Percentiles rank a stretch among this genome's conserved stretches.
phyloP scores from a whole-genome alignment of 345 rosid species.

The Syzygium aqueum region DNA sequence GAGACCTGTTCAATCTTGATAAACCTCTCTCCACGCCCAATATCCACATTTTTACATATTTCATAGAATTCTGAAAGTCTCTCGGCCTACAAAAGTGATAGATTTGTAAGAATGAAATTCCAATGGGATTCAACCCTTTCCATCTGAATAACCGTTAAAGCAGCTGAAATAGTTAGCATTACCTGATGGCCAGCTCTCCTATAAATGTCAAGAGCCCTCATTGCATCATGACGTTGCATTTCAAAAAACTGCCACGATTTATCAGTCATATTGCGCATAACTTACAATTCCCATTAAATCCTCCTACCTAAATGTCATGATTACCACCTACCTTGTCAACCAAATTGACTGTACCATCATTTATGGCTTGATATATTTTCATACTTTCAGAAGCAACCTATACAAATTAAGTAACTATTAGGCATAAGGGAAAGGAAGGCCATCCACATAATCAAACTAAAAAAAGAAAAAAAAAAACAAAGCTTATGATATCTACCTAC shows the following conservation, averaged over 20 bases:
- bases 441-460: not conserved
- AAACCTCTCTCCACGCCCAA: constrained; percentile 80
- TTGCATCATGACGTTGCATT: constrained; percentile 85
- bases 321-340: constrained; percentile 73
- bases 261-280: not conserved
- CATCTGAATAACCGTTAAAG: not conserved
- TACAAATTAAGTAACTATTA: not conserved
- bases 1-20: constrained; percentile 90
- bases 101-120: not conserved
- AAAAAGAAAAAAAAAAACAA: not conserved
- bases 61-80: constrained; percentile 89
- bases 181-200: constrained; percentile 92
- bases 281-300: not conserved
- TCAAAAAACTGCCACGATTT: constrained; percentile 75
- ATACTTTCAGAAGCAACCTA: constrained; percentile 90
- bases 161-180: not conserved
- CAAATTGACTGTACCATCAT: constrained; percentile 77
- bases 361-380: constrained; percentile 83
- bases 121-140: not conserved
- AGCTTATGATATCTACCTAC: constrained; percentile 31
- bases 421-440: not conserved
- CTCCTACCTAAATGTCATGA: not conserved
- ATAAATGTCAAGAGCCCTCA: constrained; percentile 75
- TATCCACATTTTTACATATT: constrained; percentile 76
- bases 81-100: constrained; percentile 55